Evolutionary conservation across 805 yeast species (phyloP).

Genomic region (Spathaspora girioi): DNA sequence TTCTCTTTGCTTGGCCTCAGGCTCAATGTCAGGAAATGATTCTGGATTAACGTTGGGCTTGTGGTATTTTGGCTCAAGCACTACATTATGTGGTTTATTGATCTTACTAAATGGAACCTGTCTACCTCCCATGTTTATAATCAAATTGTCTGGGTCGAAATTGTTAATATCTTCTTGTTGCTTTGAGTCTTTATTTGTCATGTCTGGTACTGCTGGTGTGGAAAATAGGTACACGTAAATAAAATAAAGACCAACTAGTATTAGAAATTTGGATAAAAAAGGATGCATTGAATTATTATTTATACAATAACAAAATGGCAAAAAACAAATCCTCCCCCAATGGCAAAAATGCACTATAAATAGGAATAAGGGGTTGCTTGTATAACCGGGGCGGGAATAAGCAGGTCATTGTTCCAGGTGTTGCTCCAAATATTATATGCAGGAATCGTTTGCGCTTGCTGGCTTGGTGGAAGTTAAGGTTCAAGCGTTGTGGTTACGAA

Average conservation of each 20-base stretch:
- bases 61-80: constrained; percentile 17
- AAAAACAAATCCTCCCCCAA: neutral
- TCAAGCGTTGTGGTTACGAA: too few relatives aligned
- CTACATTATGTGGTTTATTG: constrained; percentile 38
- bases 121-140: constrained; percentile 32
- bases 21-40: constrained; percentile 30
- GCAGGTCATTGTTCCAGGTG: too few relatives aligned
- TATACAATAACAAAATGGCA: neutral
- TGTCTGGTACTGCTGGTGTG: neutral
- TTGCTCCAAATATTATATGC: neutral
- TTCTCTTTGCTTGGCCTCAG: constrained; percentile 28
- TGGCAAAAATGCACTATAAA: too few relatives aligned
- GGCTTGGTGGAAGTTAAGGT: too few relatives aligned
- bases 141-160: constrained; percentile 17
- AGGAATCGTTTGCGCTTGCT: too few relatives aligned
- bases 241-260: constrained; percentile 4
- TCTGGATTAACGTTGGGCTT: constrained; percentile 13
- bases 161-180: constrained; percentile 6
- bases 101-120: constrained; percentile 33
- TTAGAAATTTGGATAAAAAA: constrained; percentile 2
- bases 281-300: constrained; percentile 3
- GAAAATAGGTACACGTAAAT: neutral
- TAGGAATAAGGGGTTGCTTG: too few relatives aligned
- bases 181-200: constrained; percentile 7
- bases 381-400: too few relatives aligned